A percentile compares a stretch with the other conserved stretches of the same genome.
phyloP scores from a whole-genome alignment of 2,329 filamentous ascomycete genomes.

The Dryadomyces quercus-mongolicae region DNA sequence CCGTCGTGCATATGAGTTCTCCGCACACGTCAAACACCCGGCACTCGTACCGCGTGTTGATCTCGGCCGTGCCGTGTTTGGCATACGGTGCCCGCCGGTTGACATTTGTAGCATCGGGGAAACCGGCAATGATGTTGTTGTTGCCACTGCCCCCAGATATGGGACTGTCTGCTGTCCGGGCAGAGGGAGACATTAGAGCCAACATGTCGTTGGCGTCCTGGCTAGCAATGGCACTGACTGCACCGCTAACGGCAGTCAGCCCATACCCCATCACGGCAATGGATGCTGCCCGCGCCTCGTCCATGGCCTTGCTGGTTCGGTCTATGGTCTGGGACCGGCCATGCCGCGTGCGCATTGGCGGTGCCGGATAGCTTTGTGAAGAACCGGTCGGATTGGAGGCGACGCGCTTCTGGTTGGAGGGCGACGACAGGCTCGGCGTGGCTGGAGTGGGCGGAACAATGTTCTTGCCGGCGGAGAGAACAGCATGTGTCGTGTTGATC shows the following conservation, averaged over 20 bases:
- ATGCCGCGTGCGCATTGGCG: constrained; percentile 27
- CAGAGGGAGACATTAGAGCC: background rate
- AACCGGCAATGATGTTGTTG: constrained; percentile 27
- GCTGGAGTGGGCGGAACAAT: background rate
- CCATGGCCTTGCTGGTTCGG: constrained; percentile 23
- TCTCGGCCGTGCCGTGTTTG: constrained; percentile 60
- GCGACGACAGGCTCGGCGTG: background rate
- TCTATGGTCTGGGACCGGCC: constrained; percentile 39
- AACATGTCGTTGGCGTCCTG: background rate
- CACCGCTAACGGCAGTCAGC: background rate
- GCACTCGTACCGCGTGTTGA: constrained; percentile 76
- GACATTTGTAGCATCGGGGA: constrained; percentile 71
- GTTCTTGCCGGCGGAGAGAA: constrained; percentile 22
- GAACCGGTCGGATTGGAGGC: constrained; percentile 32
- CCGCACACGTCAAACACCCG: constrained; percentile 81
- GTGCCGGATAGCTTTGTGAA: constrained; percentile 28
- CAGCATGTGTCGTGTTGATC: constrained; percentile 17
- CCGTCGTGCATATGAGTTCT: constrained; percentile 74
- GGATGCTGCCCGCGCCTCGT: constrained; percentile 16
- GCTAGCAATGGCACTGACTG: background rate
- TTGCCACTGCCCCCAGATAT: background rate
- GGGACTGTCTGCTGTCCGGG: background rate
- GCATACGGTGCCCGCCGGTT: constrained; percentile 75
- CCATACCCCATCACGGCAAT: background rate
- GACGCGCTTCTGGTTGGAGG: constrained; percentile 24